Base-by-base conservation (phyloP, 352 stramenopile species). In the Phytophthora macrochlamydospora region DNA sequence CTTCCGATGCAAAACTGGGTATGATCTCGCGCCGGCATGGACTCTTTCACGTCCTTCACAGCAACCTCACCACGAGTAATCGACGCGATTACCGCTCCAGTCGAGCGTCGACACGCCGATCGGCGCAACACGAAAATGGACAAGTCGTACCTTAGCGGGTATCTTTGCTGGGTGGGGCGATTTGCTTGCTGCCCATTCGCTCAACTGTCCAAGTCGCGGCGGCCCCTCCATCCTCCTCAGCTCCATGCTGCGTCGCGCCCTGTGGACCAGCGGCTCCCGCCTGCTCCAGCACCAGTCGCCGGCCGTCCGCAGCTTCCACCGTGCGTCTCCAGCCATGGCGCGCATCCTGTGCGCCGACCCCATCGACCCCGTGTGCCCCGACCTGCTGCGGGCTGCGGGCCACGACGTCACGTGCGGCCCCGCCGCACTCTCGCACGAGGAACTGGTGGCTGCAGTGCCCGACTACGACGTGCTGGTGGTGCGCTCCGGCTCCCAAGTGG, bases 401-500 rank as follows among this genome's bases (percentile, higher is more conserved):
- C 90, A 97, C 67, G 74, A 94, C 29, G 91, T 97, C 37, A 94
- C 89, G 53, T 80, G 73, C 13, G 76, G 76, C 31, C 28, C 70
- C 35, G 40, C 67, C 8, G 62, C 75, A 37, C 74, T 93, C 9
- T 74, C 71, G 40, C 81, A 87, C 62, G 60, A 70, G 24, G 82
- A 94, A 52, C 73, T 98, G 38, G 60, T 97, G 35, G 51, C 58
- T 35, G 71, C 85, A 18, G 90, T 97, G 54, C 71, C 78, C 1
- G 64, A 93, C 57, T 98, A 96, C 73, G 89, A 98, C 61, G 93
- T 91, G 43, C 75, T 97, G 32, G 79, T 98, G n/a, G 85, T 97
- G 49, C 83, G 87, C 60, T 96, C 86, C 1, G 87, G 76, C 60
- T 94, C 80, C 35, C 79, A 84, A n/a, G 89, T 97, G 28, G 83